Evolutionary conservation across 192 early-diverging fungal genomes (phyloP).

Genomic region (Funneliformis mosseae): DNA sequence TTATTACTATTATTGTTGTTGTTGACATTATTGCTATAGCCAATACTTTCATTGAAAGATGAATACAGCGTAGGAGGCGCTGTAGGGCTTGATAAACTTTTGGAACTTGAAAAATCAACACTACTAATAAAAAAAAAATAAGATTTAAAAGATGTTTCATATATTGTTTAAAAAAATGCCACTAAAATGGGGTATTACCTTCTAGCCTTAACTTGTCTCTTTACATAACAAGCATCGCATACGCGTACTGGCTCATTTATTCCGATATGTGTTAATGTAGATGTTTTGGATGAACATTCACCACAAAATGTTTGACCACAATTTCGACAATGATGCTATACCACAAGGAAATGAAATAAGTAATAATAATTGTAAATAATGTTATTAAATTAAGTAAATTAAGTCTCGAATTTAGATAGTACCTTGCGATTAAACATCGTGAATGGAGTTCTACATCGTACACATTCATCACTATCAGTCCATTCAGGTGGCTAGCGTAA

Average conservation of each 20-base stretch:
- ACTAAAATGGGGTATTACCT: conserved; percentile 3
- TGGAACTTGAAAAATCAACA: conserved; percentile 27
- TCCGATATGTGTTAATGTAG: conserved; percentile 83
- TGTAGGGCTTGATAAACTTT: conserved; percentile 6
- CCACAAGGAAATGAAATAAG: not conserved
- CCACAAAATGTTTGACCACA: conserved; percentile 95
- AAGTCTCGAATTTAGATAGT: not conserved
- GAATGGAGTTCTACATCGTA: conserved; percentile 90
- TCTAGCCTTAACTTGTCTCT: conserved; percentile 47
- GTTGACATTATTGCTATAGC: not conserved
- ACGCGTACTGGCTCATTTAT: conserved; percentile 91
- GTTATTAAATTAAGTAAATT: not conserved
- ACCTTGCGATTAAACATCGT: conserved; percentile 92
- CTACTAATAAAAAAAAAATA: conserved; percentile 43
- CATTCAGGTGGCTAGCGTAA: conserved; percentile 85
- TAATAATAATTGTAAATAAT: not conserved
- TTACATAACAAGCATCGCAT: conserved; percentile 90
- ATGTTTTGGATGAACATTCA: conserved; percentile 87
- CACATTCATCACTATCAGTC: conserved; percentile 93
- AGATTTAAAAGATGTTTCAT: not conserved
- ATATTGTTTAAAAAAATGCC: not conserved
- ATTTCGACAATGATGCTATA: conserved; percentile 92
- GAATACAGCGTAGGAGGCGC: conserved; percentile 15
- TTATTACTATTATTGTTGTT: not conserved
- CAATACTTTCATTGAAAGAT: conserved; percentile 6